phyloP scores from a whole-genome alignment of 371 early-diverging fungal genomes.

The Dinochytrium kinnereticum region DNA sequence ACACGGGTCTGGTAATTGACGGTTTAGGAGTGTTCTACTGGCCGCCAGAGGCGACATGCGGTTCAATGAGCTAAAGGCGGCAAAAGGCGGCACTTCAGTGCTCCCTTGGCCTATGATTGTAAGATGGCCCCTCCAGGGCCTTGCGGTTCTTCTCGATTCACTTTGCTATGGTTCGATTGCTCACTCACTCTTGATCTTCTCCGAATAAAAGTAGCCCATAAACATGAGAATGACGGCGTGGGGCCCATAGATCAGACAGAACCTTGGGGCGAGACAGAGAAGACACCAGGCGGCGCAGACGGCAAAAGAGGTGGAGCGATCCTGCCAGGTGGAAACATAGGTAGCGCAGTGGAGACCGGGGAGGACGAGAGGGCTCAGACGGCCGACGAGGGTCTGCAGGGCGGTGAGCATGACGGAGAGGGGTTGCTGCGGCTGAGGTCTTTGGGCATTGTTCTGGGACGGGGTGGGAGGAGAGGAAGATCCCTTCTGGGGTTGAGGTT shows the following conservation, averaged over 20 bases:
- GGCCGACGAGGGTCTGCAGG: constrained; percentile 23
- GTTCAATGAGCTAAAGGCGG: not conserved
- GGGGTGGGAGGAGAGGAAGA: not conserved
- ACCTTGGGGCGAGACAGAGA: constrained; percentile 15
- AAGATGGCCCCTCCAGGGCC: no score
- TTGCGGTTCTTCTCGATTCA: no score
- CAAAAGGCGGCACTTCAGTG: no score
- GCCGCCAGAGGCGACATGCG: not conserved
- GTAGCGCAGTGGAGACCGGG: constrained; percentile 24
- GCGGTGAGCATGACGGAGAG: constrained; percentile 27
- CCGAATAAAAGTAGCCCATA: constrained; percentile 14
- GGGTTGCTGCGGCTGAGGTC: constrained; percentile 3
- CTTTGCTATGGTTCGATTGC: no score
- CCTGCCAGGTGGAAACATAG: constrained; percentile 30
- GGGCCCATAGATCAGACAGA: constrained; percentile 20
- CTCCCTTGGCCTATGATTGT: no score
- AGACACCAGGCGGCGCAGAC: constrained; percentile 17
- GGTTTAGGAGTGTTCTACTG: not conserved
- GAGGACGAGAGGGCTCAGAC: constrained; percentile 21
- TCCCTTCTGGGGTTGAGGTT: no score
- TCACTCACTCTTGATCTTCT: constrained; percentile 17
- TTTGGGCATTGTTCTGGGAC: not conserved
- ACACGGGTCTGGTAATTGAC: not conserved
- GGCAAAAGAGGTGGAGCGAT: constrained; percentile 17
- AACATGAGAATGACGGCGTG: constrained; percentile 19